Evolutionary conservation across 2,329 filamentous ascomycete species (phyloP).

Genomic region (Pseudogymnoascus sp.): DNA sequence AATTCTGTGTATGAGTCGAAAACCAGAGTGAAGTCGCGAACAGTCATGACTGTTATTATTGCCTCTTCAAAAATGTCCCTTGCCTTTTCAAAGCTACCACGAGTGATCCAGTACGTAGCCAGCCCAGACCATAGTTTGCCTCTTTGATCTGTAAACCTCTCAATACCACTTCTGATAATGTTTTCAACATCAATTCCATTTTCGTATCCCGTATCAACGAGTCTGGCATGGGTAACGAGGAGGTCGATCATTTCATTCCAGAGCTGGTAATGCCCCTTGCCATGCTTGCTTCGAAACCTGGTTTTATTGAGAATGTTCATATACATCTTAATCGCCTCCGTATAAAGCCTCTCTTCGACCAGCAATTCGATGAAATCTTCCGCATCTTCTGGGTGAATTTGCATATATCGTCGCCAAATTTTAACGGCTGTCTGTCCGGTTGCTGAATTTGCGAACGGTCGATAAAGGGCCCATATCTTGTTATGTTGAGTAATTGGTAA

Average conservation of each 20-base stretch:
- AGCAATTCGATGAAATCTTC: conserved; percentile 94
- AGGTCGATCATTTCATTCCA: conserved; percentile 98
- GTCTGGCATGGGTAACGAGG: conserved; percentile 79
- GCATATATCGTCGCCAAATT: conserved; percentile 94
- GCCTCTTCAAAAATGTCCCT: conserved; percentile 93
- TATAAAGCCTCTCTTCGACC: conserved; percentile 72
- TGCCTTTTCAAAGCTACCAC: conserved; percentile 84
- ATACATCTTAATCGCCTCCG: conserved; percentile 83
- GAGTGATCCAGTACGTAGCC: conserved; percentile 93
- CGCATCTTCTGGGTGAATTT: conserved; percentile 88
- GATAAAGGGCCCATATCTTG: conserved; percentile 87
- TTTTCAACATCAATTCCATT: conserved; percentile 81
- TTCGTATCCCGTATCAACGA: conserved; percentile 73
- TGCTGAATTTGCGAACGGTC: conserved; percentile 83
- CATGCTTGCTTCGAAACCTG: conserved; percentile 83
- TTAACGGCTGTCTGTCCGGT: conserved; percentile 84
- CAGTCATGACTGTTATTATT: conserved; percentile 96
- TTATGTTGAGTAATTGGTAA: conserved; percentile 92
- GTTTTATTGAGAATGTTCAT: conserved; percentile 88
- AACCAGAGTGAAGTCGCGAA: conserved; percentile 90
- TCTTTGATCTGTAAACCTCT: conserved; percentile 83
- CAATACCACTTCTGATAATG: conserved; percentile 87
- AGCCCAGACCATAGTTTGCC: conserved; percentile 92
- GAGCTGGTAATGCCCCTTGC: conserved; percentile 90
- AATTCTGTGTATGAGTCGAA: conserved; percentile 97